These are phyloP conservation scores for Asterionellopsis glacialis DNA, from an alignment of 108 stramenopile genomes.

Conservation along the genomic window DNA sequence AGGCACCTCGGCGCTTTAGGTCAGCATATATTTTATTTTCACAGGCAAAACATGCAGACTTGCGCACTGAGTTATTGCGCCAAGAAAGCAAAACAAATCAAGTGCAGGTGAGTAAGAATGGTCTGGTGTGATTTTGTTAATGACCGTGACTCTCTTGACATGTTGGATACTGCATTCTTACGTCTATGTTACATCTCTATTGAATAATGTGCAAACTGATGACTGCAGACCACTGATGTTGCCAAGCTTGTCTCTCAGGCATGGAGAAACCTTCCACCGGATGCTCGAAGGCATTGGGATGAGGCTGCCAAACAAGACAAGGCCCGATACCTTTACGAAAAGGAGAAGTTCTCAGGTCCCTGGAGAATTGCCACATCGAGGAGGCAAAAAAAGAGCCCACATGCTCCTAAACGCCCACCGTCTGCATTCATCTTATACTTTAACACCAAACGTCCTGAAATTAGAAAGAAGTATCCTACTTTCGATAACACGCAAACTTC, in stretches of 20 bases:
- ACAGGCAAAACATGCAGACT: constrained; percentile 18
- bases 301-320: constrained; percentile 29
- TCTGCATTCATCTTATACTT: constrained; percentile 50
- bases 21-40: constrained; percentile 54
- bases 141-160: too few relatives aligned
- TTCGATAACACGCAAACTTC: constrained; percentile 46
- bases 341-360: constrained; percentile 22
- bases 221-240: constrained; percentile 24
- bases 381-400: constrained; percentile 23
- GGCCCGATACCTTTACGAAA: constrained; percentile 32
- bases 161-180: too few relatives aligned
- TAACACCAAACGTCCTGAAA: constrained; percentile 19
- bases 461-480: constrained; percentile 36
- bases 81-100: background rate
- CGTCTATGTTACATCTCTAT: too few relatives aligned
- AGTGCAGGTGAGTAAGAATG: too few relatives aligned
- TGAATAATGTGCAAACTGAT: background rate
- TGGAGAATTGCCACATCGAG: constrained; percentile 22
- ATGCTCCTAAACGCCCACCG: constrained; percentile 46
- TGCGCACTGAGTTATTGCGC: constrained; percentile 14
- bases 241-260: constrained; percentile 31
- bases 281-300: constrained; percentile 39
- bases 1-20: constrained; percentile 44
- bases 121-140: too few relatives aligned
- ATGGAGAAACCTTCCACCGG: constrained; percentile 27